Evolutionary conservation across 495 filamentous ascomycete genomes (phyloP), one percentile per base, ranked within the genome.

Genomic region (Oleoguttula mirabilis): DNA sequence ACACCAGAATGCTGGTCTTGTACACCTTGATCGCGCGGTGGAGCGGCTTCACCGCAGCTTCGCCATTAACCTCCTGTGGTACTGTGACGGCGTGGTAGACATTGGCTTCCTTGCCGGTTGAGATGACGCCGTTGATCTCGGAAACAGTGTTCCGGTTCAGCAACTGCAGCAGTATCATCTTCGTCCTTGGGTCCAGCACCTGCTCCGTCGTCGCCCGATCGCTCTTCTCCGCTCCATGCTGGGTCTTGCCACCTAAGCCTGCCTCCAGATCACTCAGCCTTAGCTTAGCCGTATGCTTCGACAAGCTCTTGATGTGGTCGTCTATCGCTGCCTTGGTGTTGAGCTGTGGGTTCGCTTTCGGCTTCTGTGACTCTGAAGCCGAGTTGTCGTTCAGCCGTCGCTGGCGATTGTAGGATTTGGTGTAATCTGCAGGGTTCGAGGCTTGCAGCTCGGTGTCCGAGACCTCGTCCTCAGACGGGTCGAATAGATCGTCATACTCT

Each of bases 51-150:
- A 67, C 52, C 12, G 65, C 57, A 5, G 57, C 52, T 36, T 61
- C 35, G 14, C n/a, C 39, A 8, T 48, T 20, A 11, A 11, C 5
- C 7, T 41, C 23, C 15, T 33, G 32, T 1, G 69, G 64, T 8
- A 63, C 54, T 1, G 72, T 72, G 32, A 85, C 58, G 1, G 83
- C 80, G 47, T 88, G 80, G 64, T 96, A 98, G 16, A 98, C 90
- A 50, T 98, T 96, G 33, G 90, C 90, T 61, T 98, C 90, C 58
- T 98, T 98, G 33, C 90, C 90, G 0, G 90, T 95, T 31, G 83
- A 90, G 48, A 98, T 66, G 59, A 87, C 87, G 8, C 90, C 90
- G 56, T 96, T 82, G 24, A 94, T 76, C 57, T 85, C 83, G 15
- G 84, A 75, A 12, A 95, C 70, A 36, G 87, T 61, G 17, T 76